Percentiles rank a stretch among this genome's conserved stretches.
Conservation (phyloP, 164 flowering plant genomes). For the Platanus orientalis region DNA sequence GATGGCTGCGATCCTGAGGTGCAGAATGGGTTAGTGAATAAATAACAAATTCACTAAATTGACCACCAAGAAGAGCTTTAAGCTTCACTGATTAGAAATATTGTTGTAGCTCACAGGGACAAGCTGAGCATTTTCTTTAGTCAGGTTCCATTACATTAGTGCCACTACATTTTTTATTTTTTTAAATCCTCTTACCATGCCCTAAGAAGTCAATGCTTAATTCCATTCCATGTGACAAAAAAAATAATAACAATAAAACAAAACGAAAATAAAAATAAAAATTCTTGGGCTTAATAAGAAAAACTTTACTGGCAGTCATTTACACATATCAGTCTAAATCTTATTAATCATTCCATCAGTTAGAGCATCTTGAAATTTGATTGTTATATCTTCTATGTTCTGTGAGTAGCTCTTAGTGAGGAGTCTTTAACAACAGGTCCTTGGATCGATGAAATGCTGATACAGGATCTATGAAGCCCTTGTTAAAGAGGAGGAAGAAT, state of each 20-base stretch:
- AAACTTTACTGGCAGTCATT: background rate
- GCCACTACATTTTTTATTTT: too few relatives aligned
- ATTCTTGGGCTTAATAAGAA: background rate
- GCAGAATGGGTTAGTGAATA: background rate
- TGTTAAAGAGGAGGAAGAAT: conserved; percentile 66
- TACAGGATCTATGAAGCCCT: conserved; percentile 83
- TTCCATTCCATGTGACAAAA: too few relatives aligned
- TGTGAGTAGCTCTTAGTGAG: conserved; percentile 39
- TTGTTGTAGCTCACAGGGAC: background rate
- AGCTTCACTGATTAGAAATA: too few relatives aligned
- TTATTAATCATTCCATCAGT: background rate
- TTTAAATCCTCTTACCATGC: background rate
- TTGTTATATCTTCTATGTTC: background rate
- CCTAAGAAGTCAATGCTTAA: background rate
- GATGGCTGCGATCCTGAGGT: background rate
- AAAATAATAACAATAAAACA: too few relatives aligned
- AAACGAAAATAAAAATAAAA: background rate
- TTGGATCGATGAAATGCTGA: conserved; percentile 78
- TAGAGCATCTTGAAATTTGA: background rate
- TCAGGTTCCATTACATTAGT: background rate
- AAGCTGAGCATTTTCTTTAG: background rate
- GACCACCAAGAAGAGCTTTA: too few relatives aligned
- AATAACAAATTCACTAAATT: background rate
- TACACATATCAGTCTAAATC: too few relatives aligned
- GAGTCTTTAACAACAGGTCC: conserved; percentile 58